These are phyloP conservation scores for Candida sanyaensis DNA, from an alignment of 1,139 yeast species.

Conservation along the genomic window DNA sequence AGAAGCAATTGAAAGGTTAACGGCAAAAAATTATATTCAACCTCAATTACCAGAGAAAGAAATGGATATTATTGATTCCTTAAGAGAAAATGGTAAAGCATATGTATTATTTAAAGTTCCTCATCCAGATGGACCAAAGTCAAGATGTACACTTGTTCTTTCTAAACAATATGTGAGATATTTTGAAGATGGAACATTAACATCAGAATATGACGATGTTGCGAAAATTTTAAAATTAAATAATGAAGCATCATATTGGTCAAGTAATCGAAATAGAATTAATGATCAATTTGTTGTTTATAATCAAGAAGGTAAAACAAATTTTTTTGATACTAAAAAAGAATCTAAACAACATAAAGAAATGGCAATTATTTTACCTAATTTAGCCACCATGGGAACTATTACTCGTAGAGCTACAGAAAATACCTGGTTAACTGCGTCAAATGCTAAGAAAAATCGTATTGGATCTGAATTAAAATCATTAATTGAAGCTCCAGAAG, in stretches of 20 bases:
- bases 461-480: slow-evolving; percentile 95
- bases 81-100: slow-evolving; percentile 23
- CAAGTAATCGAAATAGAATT: slow-evolving; percentile 84
- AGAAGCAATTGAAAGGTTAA: slow-evolving; percentile 39
- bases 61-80: slow-evolving; percentile 20
- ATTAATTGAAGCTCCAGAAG: slow-evolving; percentile 81
- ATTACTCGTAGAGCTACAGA: slow-evolving; percentile 96
- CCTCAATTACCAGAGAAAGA: slow-evolving; percentile 36
- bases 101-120: slow-evolving; percentile 71
- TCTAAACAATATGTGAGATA: slow-evolving; percentile 71
- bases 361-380: slow-evolving; percentile 81
- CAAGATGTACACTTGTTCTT: slow-evolving; percentile 76
- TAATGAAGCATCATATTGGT: slow-evolving; percentile 89
- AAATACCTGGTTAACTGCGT: slow-evolving; percentile 96
- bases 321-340: slow-evolving; percentile 26
- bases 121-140: slow-evolving; percentile 81
- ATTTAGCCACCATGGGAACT: slow-evolving; percentile 91
- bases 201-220: slow-evolving; percentile 75
- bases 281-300: slow-evolving; percentile 82
- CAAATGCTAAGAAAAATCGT: slow-evolving; percentile 82
- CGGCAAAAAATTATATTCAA: slow-evolving; percentile 53
- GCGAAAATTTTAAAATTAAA: slow-evolving; percentile 75
- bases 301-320: slow-evolving; percentile 26
- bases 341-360: slow-evolving; percentile 25
- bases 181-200: slow-evolving; percentile 73